phyloP scores from a whole-genome alignment of 169 alveolate genomes.

The Eimeria acervulina region DNA sequence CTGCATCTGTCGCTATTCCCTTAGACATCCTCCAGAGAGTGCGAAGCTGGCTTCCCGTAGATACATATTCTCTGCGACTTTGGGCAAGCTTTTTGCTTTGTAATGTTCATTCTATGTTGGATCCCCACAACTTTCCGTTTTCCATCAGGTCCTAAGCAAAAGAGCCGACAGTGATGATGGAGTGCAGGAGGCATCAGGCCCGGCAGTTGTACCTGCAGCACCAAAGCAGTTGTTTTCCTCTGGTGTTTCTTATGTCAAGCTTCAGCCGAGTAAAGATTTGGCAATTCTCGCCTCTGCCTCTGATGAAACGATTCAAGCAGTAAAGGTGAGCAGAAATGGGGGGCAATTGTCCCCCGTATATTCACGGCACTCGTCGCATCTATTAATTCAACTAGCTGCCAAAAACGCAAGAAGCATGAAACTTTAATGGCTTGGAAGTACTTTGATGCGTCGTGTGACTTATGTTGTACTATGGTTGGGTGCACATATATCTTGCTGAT shows the following conservation, averaged over 20 bases:
- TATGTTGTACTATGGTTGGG: too few species aligned
- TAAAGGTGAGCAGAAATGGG: constrained; percentile 30
- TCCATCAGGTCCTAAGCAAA: background rate
- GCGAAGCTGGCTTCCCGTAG: background rate
- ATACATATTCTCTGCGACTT: background rate
- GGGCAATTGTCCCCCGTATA: background rate
- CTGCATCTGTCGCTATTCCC: background rate
- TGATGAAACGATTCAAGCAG: constrained; percentile 80
- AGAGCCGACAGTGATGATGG: constrained; percentile 37
- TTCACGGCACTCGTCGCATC: background rate
- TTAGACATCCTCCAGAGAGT: background rate
- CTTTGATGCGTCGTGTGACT: background rate
- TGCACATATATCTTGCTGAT: background rate
- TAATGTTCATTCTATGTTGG: background rate
- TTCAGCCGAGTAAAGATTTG: constrained; percentile 80
- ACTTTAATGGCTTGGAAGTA: background rate
- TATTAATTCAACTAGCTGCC: background rate
- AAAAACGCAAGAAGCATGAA: background rate
- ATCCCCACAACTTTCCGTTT: background rate
- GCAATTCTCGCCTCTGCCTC: constrained; percentile 57
- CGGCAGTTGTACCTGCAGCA: background rate
- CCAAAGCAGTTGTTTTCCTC: background rate
- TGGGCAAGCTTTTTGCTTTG: background rate
- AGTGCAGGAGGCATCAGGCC: background rate
- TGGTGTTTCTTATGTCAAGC: constrained; percentile 68